phyloP scores from a whole-genome alignment of 371 early-diverging fungal genomes.

The Chytridium lagenaria region DNA sequence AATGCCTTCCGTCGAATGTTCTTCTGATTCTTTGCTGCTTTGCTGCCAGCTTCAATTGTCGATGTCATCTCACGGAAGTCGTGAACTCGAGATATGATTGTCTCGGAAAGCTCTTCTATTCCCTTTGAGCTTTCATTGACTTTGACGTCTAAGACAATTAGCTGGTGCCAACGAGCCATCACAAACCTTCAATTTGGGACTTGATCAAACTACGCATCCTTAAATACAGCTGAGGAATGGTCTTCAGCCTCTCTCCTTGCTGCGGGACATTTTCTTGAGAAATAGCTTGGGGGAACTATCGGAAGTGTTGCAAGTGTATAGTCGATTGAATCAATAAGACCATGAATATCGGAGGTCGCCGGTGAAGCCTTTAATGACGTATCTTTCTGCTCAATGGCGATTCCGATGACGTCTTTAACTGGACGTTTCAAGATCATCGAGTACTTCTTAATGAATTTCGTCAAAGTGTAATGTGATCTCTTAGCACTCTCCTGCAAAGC shows the following conservation, averaged over 20 bases:
- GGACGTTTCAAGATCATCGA: slow-evolving; percentile 68
- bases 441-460: slow-evolving; percentile 89
- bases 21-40: slow-evolving; percentile 45
- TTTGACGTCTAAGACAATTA: background rate
- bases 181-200: no score
- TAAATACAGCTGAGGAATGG: background rate
- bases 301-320: no score
- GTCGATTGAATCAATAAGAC: no score
- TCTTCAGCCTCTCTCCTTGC: slow-evolving; percentile 1
- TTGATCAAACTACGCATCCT: background rate
- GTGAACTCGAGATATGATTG: slow-evolving; percentile 54
- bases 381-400: slow-evolving; percentile 23
- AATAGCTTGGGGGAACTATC: no score
- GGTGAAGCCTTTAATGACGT: no score
- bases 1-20: slow-evolving; percentile 85
- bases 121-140: background rate
- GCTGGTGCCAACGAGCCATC: background rate
- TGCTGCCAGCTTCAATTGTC: slow-evolving; percentile 58
- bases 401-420: slow-evolving; percentile 74
- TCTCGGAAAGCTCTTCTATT: slow-evolving; percentile 41
- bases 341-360: no score
- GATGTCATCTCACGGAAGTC: slow-evolving; percentile 72
- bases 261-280: no score
- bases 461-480: slow-evolving; percentile 87
- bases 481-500: slow-evolving; percentile 89